These are phyloP conservation scores for Theileria parva DNA, from an alignment of 169 alveolate species.

Conservation along the genomic window DNA sequence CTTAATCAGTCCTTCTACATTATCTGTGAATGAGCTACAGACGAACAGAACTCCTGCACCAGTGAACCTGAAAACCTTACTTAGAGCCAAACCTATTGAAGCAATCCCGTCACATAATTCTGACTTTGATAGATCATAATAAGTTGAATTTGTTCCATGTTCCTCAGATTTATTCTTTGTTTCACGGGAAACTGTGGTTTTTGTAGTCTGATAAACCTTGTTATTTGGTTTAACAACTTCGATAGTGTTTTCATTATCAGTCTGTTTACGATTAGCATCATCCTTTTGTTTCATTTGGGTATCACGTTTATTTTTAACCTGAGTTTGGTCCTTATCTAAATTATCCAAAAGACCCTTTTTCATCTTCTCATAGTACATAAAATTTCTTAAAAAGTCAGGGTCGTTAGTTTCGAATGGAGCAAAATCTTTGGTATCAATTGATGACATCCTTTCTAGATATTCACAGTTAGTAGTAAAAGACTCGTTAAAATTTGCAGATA, in stretches of 20 bases:
- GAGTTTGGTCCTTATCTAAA: too few species aligned
- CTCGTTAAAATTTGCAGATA: too few species aligned
- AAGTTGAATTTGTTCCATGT: background rate
- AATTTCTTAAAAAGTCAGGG: too few species aligned
- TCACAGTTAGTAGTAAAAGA: too few species aligned
- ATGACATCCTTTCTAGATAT: too few species aligned
- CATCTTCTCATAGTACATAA: too few species aligned
- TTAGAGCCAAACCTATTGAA: slow-evolving; percentile 44
- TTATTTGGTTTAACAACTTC: background rate
- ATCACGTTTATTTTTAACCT: background rate
- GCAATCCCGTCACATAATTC: slow-evolving; percentile 44
- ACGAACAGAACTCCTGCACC: slow-evolving; percentile 35
- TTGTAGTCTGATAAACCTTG: background rate
- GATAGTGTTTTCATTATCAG: background rate
- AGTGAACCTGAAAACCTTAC: slow-evolving; percentile 47
- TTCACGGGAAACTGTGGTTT: background rate
- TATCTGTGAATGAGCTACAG: slow-evolving; percentile 32
- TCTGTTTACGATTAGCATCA: background rate
- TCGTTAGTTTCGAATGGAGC: too few species aligned
- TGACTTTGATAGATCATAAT: slow-evolving; percentile 28
- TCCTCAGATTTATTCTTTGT: background rate
- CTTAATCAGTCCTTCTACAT: background rate
- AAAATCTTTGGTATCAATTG: too few species aligned
- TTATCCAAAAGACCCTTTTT: too few species aligned
- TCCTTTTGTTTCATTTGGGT: background rate